Conservation (phyloP, 257 asterid genomes). For the Nicotiana sylvestris region DNA sequence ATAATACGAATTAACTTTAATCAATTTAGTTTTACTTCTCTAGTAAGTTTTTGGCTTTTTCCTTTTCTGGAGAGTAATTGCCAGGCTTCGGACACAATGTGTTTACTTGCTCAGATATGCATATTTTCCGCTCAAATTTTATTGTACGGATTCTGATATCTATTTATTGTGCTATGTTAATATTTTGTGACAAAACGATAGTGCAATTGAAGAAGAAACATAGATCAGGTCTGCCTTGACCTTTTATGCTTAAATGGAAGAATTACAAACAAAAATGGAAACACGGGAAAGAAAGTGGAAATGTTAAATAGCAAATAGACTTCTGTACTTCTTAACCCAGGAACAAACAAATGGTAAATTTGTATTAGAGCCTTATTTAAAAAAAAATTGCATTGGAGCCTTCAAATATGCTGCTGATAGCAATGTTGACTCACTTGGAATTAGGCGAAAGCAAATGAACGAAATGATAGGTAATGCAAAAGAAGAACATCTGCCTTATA, state of each 20-base stretch:
- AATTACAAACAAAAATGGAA: background rate
- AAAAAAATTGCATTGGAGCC: background rate
- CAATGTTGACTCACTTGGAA: background rate
- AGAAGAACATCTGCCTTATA: background rate
- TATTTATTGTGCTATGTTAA: background rate
- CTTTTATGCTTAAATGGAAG: background rate
- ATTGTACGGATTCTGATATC: background rate
- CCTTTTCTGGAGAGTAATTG: background rate
- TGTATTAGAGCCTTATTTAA: background rate
- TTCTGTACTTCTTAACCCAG: background rate
- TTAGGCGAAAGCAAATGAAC: background rate
- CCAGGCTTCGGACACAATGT: no score
- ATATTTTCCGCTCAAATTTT: background rate
- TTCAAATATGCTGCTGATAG: background rate
- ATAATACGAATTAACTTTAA: no score
- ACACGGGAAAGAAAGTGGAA: background rate
- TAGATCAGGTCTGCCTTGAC: background rate
- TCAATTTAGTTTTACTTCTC: background rate
- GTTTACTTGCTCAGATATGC: background rate
- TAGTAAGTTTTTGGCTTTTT: background rate
- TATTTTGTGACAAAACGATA: background rate
- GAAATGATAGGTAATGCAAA: background rate
- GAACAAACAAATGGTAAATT: background rate
- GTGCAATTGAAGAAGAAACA: background rate
- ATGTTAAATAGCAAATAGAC: background rate